Conservation (phyloP, 2,329 filamentous ascomycete genomes). For the Aspergillus brunneoviolaceus region DNA sequence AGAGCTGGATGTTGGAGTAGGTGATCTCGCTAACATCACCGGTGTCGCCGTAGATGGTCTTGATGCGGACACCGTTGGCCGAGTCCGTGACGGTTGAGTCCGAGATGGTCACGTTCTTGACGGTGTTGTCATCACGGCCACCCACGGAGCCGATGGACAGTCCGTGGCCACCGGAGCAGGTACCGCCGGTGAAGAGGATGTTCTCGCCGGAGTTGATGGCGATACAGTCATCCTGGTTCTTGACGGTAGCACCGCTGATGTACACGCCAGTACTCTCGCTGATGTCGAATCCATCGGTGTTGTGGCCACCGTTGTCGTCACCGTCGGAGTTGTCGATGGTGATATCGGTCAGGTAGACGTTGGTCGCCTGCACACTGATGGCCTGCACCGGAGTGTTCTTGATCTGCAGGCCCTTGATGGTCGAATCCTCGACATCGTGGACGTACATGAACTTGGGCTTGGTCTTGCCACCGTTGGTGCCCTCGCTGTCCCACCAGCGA, state of each 20-base stretch:
- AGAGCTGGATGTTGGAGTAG: slow-evolving; percentile 55
- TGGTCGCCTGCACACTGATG: slow-evolving; percentile 47
- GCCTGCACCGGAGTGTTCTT: slow-evolving; percentile 41
- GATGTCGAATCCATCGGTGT: slow-evolving; percentile 51
- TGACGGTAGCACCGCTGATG: slow-evolving; percentile 53
- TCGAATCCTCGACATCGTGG: slow-evolving; percentile 33
- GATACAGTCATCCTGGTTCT: slow-evolving; percentile 62
- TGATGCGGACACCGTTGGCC: slow-evolving; percentile 59
- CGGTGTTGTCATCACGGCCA: slow-evolving; percentile 55
- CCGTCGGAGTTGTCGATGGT: slow-evolving; percentile 60
- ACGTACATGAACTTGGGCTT: slow-evolving; percentile 67
- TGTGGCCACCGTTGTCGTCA: slow-evolving; percentile 47
- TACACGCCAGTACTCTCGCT: slow-evolving; percentile 47
- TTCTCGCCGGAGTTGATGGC: slow-evolving; percentile 57
- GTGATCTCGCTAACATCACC: slow-evolving; percentile 55
- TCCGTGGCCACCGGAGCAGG: slow-evolving; percentile 47
- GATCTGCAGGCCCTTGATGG: slow-evolving; percentile 34
- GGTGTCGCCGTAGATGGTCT: slow-evolving; percentile 54
- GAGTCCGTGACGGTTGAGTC: slow-evolving; percentile 53
- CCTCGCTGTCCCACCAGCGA: slow-evolving; percentile 62
- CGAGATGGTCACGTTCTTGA: slow-evolving; percentile 54
- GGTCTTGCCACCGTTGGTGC: slow-evolving; percentile 59
- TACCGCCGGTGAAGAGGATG: slow-evolving; percentile 30
- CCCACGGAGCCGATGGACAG: slow-evolving; percentile 61
- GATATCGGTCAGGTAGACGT: slow-evolving; percentile 52